phyloP scores from a whole-genome alignment of 495 filamentous ascomycete species.

The Darksidea phi region DNA sequence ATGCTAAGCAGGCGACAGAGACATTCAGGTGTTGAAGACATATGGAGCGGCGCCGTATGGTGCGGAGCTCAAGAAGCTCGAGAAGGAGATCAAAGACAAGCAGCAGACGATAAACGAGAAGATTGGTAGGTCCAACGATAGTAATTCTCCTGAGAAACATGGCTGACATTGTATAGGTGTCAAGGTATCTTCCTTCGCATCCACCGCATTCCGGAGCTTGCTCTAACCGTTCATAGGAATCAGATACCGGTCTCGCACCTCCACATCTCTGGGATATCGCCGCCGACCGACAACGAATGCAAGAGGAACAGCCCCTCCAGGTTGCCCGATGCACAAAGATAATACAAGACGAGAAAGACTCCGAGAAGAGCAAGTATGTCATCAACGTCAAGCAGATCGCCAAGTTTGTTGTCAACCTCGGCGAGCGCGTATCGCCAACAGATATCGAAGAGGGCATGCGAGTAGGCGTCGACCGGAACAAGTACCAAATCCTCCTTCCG shows the following conservation, averaged over 20 bases:
- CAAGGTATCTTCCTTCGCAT: slow-evolving; percentile 49
- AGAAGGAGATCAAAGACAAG: slow-evolving; percentile 97
- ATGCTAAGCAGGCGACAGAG: slow-evolving; percentile 54
- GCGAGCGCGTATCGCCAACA: slow-evolving; percentile 93
- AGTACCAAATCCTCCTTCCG: slow-evolving; percentile 96
- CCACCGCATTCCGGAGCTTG: slow-evolving; percentile 32
- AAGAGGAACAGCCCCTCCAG: slow-evolving; percentile 95
- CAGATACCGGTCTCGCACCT: slow-evolving; percentile 95
- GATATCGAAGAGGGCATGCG: slow-evolving; percentile 99
- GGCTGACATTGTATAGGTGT: slow-evolving; percentile 48
- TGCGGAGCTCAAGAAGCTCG: slow-evolving; percentile 86
- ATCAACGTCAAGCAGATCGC: slow-evolving; percentile 99
- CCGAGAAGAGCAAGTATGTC: slow-evolving; percentile 99
- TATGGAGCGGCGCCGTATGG: slow-evolving; percentile 97
- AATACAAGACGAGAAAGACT: slow-evolving; percentile 93
- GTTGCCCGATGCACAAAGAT: slow-evolving; percentile 99
- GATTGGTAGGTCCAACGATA: slow-evolving; percentile 57
- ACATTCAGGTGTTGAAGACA: slow-evolving; percentile 98
- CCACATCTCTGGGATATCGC: slow-evolving; percentile 99
- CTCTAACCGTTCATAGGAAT: slow-evolving; percentile 63
- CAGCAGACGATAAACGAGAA: slow-evolving; percentile 97
- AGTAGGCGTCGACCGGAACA: slow-evolving; percentile 94
- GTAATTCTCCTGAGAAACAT: background rate
- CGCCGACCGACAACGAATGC: slow-evolving; percentile 96
- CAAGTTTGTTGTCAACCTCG: slow-evolving; percentile 98